Percentiles rank a stretch among this genome's conserved stretches.
Conservation (phyloP, 2,329 filamentous ascomycete species). For the Paecilomyces variotii region DNA sequence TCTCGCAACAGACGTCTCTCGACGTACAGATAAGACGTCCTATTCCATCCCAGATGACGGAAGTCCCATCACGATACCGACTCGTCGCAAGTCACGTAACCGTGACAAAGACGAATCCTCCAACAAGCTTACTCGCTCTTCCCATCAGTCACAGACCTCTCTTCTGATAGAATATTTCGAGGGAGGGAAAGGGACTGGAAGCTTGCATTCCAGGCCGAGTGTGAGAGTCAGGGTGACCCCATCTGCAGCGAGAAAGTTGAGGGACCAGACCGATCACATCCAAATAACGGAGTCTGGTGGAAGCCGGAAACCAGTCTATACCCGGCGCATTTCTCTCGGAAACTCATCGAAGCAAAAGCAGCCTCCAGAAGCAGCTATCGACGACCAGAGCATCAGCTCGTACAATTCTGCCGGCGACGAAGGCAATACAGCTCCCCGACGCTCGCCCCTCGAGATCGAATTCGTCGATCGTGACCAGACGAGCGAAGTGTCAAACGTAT, state of each 20-base stretch:
- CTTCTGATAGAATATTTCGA: constrained; percentile 94
- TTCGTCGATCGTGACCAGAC: constrained; percentile 60
- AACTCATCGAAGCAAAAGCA: constrained; percentile 32
- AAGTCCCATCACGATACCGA: constrained; percentile 85
- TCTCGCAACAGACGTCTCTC: constrained; percentile 43
- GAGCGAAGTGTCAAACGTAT: constrained; percentile 57
- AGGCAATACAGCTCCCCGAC: constrained; percentile 62
- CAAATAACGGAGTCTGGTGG: constrained; percentile 72
- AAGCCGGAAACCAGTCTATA: constrained; percentile 63
- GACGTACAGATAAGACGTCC: constrained; percentile 42
- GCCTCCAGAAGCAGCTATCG: constrained; percentile 33
- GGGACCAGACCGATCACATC: constrained; percentile 60
- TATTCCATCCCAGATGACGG: constrained; percentile 46
- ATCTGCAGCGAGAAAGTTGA: constrained; percentile 52
- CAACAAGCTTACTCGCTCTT: constrained; percentile 43
- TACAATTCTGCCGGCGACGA: constrained; percentile 73
- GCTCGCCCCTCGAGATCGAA: constrained; percentile 78
- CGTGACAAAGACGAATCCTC: constrained; percentile 51
- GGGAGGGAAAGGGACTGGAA: constrained; percentile 54
- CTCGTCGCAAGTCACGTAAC: constrained; percentile 35
- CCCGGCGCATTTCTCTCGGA: constrained; percentile 57
- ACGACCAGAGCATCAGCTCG: constrained; percentile 61
- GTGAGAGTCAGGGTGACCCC: constrained; percentile 75
- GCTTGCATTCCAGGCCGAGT: constrained; percentile 64
- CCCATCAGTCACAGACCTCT: constrained; percentile 70